Conservation (phyloP, 2,329 filamentous ascomycete genomes). For the Biscogniauxia sp. region DNA sequence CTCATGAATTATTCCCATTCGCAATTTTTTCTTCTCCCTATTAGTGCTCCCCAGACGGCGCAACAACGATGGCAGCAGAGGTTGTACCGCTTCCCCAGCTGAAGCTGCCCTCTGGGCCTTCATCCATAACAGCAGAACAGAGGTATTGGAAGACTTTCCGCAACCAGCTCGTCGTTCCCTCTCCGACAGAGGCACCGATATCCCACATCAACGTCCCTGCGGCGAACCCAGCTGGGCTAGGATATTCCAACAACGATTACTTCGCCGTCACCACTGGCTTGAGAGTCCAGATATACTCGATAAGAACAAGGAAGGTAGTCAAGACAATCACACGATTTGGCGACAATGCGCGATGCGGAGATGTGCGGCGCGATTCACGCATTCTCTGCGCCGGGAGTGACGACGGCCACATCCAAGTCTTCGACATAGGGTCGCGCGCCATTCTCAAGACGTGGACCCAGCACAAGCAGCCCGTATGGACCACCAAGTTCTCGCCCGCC, state of each 20-base stretch:
- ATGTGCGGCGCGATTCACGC: constrained; percentile 83
- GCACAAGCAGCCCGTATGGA: constrained; percentile 92
- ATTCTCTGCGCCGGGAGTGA: constrained; percentile 91
- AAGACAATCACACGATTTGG: constrained; percentile 95
- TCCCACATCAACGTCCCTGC: constrained; percentile 80
- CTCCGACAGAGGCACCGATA: constrained; percentile 84
- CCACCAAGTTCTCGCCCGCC: constrained; percentile 86
- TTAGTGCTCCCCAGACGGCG: constrained; percentile 2
- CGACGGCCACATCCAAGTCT: constrained; percentile 88
- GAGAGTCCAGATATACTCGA: constrained; percentile 90
- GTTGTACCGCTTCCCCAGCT: constrained; percentile 76
- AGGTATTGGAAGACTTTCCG: constrained; percentile 96
- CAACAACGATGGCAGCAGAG: constrained; percentile 72
- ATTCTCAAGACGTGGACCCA: constrained; percentile 94
- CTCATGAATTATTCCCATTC: constrained; percentile 2
- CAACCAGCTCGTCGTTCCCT: constrained; percentile 85
- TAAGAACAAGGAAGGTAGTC: constrained; percentile 83
- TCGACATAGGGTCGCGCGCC: constrained; percentile 82
- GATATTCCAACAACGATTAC: constrained; percentile 59
- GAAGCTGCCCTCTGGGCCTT: constrained; percentile 79
- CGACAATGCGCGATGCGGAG: constrained; percentile 84
- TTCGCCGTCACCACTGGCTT: constrained; percentile 96
- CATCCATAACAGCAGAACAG: constrained; percentile 85
- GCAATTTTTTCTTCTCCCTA: constrained; percentile 7
- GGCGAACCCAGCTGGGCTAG: constrained; percentile 42